Evolutionary conservation across 768 basidiomycete species (phyloP), one percentile per base, ranked within the genome.

Genomic region (Amanita muscaria): DNA sequence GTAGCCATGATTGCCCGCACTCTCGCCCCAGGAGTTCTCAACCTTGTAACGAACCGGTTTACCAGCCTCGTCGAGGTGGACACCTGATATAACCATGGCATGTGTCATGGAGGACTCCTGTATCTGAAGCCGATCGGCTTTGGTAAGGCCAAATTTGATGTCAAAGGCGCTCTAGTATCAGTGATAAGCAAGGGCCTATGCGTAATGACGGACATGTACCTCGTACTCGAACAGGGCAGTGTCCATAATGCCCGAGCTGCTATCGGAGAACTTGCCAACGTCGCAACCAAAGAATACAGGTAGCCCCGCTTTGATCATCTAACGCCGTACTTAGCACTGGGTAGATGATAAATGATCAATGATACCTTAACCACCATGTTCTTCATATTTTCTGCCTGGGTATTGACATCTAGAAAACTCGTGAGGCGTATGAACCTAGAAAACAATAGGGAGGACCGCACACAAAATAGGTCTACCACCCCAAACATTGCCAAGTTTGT

Each of bases 231-330:
- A 89, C 16, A 93, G 69, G 12, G 74, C 74, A 19, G 79, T 76
- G 58, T 92, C 92, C 91, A 94, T 88, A 51, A 96, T 80, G 19
- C 93, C 94, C 2, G 71, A 61, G 19, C 63, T 53, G 18, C 69
- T 67, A 52, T 88, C 80, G 3, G 83, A 85, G 58, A 79, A 88
- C 58, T 96, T 78, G 27, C 91, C 92, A 35, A 96, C 91, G 58
- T 98, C 94, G 59, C 93, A 96, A 0, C 92, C 94, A 58, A 97
- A 97, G 76, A 94, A 96, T 35, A 93, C 83, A 4, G 92, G 85
- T 30, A 82, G 79, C 31, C 88, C 86, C 19, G 86, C 84, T 63
- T 89, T 89, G 68, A 94, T 77, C 61, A 84, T 71, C 72, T 77
- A 24, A 3, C 10, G 30, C 38, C 15, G 29, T 24, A 24, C n/a